Base-by-base conservation (phyloP, 2,329 filamentous ascomycete genomes). In the Aspergillus sp. region DNA sequence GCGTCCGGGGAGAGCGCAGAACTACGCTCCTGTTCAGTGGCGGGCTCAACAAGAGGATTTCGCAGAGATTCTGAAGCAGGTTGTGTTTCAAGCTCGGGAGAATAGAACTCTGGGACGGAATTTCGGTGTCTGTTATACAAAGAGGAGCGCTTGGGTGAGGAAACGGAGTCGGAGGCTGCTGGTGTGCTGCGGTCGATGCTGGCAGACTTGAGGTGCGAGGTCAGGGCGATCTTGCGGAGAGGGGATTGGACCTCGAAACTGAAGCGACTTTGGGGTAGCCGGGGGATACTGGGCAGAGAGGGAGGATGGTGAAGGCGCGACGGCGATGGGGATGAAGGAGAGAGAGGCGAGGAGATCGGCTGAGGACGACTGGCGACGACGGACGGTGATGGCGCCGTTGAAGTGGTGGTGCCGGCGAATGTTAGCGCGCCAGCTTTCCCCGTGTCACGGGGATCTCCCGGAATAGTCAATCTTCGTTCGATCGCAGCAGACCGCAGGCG, bases 161-260 rank as follows among this genome's bases (percentile, higher is more conserved):
- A 74, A n/a, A 79, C 76, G 57, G 81, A 77, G 52, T 80, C 80
- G 46, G 81, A 80, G 58, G 80, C 81, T 65, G 80, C 81, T 65
- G 75, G 71, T 56, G 73, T 76, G 31, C 77, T 80, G 67, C 79
- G 77, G 73, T 82, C 79, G 64, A 79, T 15, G 52, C 55, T 60
- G 46, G 57, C 48, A 41, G 57, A 56, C 56, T 61, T 64, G 60
- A 60, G 46, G 56, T 64, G 65, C 41, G 67, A 64, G 44, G 63
- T 63, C 46, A 66, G 47, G 40, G 60, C 62, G 57, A 61, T 52
- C 43, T 57, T 64, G 60, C 58, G 66, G 54, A 61, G 63, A 27
- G 63, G 64, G 35, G 58, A 56, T 40, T 62, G 60, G 52, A 61
- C 65, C 45, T 68, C 64, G 43, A 68, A 66, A 52, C 61, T 65